Base-by-base conservation (phyloP, 2,329 filamentous ascomycete genomes). In the Monosporascus sp. region DNA sequence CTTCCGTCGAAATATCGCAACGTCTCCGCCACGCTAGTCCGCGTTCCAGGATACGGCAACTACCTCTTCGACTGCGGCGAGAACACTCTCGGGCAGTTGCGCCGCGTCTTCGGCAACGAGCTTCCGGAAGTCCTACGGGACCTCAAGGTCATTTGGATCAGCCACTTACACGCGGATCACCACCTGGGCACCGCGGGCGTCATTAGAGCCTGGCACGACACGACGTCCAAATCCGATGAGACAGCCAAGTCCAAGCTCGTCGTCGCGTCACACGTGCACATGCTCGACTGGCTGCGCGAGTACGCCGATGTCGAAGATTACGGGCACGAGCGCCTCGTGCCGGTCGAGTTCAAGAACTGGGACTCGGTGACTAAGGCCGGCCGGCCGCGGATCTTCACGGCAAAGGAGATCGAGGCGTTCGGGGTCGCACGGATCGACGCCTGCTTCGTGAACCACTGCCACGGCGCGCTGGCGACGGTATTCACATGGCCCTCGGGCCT, bases 121-220 rank as follows among this genome's bases (percentile, higher is more conserved):
- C 80, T 89, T 58, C 74, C 93, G 27, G 77, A 85, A n/a, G 78
- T 96, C 14, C 75, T 99, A n/a, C 79, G 76, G 54, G 85, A 95
- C 57, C 76, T 99, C 44, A 87, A 85, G 51, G 82, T 84, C 60
- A 86, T 99, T 57, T 96, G 90, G 84, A 94, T 99, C 71, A 96
- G 90, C 69, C 94, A 99, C 72, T 76, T 96, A 57, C 94, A 99
- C 70, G 94, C 94, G 5, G 94, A 99, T 72, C 94, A 99, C 71
- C 94, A 97, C 66, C 80, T 99, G 20, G 94, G 94, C 27, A 89
- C 85, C 1, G 78, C 83, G n/a, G 82, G 85, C 6, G 75, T 97
- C n/a, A 83, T 97, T 64, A 85, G 82, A 63, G 89, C 88, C 6
- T 96, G 91, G 89, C 84, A 89, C 51, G 78, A 84, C 44, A 73